A percentile compares a stretch with the other conserved stretches of the same genome.
Evolutionary conservation across 345 rosid genomes (phyloP).

Genomic region (Kernera saxatilis): DNA sequence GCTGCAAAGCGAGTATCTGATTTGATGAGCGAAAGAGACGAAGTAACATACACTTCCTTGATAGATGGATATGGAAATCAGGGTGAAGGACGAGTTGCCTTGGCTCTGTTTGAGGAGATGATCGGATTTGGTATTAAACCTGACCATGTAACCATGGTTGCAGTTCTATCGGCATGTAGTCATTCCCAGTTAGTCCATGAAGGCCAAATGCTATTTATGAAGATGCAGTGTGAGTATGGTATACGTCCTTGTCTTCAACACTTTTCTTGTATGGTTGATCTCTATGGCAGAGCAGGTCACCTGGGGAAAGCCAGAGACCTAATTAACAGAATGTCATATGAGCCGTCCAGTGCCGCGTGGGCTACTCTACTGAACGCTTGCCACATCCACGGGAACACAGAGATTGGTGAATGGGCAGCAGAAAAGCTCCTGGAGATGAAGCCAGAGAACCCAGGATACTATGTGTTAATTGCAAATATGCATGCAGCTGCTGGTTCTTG

Average conservation of each 20-base stretch:
- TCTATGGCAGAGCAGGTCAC: constrained; percentile 72
- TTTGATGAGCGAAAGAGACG: constrained; percentile 49
- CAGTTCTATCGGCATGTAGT: constrained; percentile 81
- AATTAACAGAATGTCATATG: constrained; percentile 50
- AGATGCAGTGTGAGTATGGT: constrained; percentile 40
- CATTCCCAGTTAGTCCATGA: constrained; percentile 63
- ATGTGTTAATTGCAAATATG: constrained; percentile 70
- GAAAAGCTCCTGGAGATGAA: constrained; percentile 52
- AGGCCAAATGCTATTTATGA: constrained; percentile 46
- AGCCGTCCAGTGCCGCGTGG: constrained; percentile 59
- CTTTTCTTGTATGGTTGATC: constrained; percentile 72
- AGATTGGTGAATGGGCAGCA: constrained; percentile 80
- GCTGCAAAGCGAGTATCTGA: constrained; percentile 52
- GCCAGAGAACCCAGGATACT: constrained; percentile 63
- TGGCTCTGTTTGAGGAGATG: constrained; percentile 62
- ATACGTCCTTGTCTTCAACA: constrained; percentile 55
- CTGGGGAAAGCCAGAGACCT: constrained; percentile 46
- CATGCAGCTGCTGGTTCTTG: constrained; percentile 67
- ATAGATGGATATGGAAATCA: constrained; percentile 70
- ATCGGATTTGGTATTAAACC: constrained; percentile 42
- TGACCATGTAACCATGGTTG: constrained; percentile 76
- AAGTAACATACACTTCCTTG: constrained; percentile 77
- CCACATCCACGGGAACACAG: constrained; percentile 47
- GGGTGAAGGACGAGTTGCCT: constrained; percentile 52
- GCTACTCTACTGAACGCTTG: constrained; percentile 70